Evolutionary conservation across 164 flowering plant genomes (phyloP).

Genomic region (Macadamia integrifolia): DNA sequence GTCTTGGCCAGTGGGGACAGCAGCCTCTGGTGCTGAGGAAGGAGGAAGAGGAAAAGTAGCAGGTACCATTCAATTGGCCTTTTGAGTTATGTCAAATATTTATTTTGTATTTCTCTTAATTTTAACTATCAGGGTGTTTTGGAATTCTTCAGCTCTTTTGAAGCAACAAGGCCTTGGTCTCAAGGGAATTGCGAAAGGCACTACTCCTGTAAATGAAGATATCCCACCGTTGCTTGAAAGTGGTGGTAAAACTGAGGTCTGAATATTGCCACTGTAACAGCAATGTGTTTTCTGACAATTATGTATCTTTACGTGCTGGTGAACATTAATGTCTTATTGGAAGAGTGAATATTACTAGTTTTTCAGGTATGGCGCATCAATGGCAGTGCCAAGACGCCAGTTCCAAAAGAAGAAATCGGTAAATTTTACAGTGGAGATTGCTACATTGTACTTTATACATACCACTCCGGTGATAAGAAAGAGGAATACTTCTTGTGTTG

Average conservation of each 20-base stretch:
- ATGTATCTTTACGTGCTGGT: constrained; percentile 1
- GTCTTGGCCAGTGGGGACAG: constrained; percentile 89
- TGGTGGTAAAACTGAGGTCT: constrained; percentile 93
- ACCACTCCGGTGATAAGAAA: constrained; percentile 85
- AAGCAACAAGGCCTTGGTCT: constrained; percentile 96
- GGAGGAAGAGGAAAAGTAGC: constrained; percentile 99
- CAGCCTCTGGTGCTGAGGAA: constrained; percentile 77
- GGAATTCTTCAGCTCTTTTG: constrained; percentile 61
- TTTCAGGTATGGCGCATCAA: constrained; percentile 88
- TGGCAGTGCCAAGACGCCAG: constrained; percentile 86
- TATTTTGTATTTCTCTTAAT: neutral
- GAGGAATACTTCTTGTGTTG: constrained; percentile 85
- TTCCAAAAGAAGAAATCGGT: constrained; percentile 82
- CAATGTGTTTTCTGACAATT: neutral
- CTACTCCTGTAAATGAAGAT: constrained; percentile 76
- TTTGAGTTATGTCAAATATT: constrained; percentile 1
- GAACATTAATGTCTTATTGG: neutral
- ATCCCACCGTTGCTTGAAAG: constrained; percentile 91
- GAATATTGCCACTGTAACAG: neutral
- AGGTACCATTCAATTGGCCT: constrained; percentile 36
- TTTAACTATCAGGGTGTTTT: constrained; percentile 9
- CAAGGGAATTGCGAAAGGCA: constrained; percentile 68
- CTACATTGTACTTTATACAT: constrained; percentile 88
- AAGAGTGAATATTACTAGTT: neutral
- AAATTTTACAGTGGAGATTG: constrained; percentile 97